A percentile compares a stretch with the other conserved stretches of the same genome.
Conservation (phyloP, 2,329 filamentous ascomycete genomes). For the Paecilomyces fulvus region DNA sequence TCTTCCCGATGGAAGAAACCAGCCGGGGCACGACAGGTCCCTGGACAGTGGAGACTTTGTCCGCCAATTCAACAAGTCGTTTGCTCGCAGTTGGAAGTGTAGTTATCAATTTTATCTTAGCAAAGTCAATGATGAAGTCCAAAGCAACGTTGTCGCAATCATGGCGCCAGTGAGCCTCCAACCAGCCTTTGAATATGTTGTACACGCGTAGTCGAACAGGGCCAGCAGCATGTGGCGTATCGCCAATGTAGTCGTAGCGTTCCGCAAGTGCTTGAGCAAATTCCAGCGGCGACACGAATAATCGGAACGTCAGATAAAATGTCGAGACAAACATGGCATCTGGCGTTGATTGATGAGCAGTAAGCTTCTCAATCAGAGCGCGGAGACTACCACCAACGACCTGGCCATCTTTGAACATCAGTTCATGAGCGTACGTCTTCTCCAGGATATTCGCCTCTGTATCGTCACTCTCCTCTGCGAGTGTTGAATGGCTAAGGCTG, state of each 20-base stretch:
- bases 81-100: conserved; percentile 69
- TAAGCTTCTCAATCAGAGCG: conserved; percentile 88
- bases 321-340: conserved; percentile 87
- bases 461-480: conserved; percentile 69
- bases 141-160: conserved; percentile 71
- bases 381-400: conserved; percentile 87
- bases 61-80: conserved; percentile 68
- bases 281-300: conserved; percentile 74
- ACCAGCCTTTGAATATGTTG: conserved; percentile 94
- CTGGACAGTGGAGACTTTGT: conserved; percentile 66
- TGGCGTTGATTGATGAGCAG: conserved; percentile 84
- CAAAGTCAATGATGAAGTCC: conserved; percentile 68
- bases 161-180: conserved; percentile 90
- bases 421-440: conserved; percentile 82
- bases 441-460: conserved; percentile 78
- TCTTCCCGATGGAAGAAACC: conserved; percentile 81
- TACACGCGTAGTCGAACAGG: conserved; percentile 87
- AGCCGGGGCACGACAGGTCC: conserved; percentile 72
- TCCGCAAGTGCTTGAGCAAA: conserved; percentile 78
- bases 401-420: conserved; percentile 90
- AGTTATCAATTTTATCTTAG: conserved; percentile 59
- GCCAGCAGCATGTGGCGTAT: conserved; percentile 63
- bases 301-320: conserved; percentile 91
- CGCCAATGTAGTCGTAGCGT: conserved; percentile 83
- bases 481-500: conserved; percentile 56